Percentiles rank a stretch among this genome's conserved stretches.
Evolutionary conservation across 768 basidiomycete genomes (phyloP).

Genomic region (Tricholoma furcatifolium): DNA sequence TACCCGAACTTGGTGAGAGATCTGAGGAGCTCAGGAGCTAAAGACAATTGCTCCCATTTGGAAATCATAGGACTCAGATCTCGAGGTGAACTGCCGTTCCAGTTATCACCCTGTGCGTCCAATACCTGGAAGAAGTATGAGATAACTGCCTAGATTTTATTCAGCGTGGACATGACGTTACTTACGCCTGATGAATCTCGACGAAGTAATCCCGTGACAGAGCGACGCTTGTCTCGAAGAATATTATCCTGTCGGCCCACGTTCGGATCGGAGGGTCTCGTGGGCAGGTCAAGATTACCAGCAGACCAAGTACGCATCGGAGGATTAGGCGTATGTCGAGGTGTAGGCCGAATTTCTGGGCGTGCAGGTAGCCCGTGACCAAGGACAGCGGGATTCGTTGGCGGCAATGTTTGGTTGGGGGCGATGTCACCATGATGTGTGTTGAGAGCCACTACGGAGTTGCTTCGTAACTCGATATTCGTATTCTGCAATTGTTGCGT

Average conservation of each 20-base stretch:
- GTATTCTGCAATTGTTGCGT: slow-evolving; percentile 66
- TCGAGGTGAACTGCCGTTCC: slow-evolving; percentile 53
- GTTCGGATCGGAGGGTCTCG: slow-evolving; percentile 50
- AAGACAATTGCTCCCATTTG: slow-evolving; percentile 93
- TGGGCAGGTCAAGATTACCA: slow-evolving; percentile 72
- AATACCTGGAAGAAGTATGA: slow-evolving; percentile 38
- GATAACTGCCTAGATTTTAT: background rate
- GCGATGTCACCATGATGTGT: slow-evolving; percentile 47
- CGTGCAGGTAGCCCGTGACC: slow-evolving; percentile 66
- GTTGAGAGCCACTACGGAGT: slow-evolving; percentile 38
- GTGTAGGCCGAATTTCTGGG: slow-evolving; percentile 57
- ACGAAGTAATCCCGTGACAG: slow-evolving; percentile 64
- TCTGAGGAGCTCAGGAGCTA: slow-evolving; percentile 84
- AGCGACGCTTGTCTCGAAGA: slow-evolving; percentile 71
- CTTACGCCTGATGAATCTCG: slow-evolving; percentile 76
- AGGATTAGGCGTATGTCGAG: slow-evolving; percentile 59
- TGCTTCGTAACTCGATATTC: slow-evolving; percentile 35
- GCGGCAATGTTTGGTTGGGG: slow-evolving; percentile 44
- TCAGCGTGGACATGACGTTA: slow-evolving; percentile 6
- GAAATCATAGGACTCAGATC: slow-evolving; percentile 81
- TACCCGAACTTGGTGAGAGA: slow-evolving; percentile 94
- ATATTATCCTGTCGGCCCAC: slow-evolving; percentile 42
- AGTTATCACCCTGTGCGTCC: slow-evolving; percentile 56
- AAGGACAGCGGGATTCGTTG: slow-evolving; percentile 41
- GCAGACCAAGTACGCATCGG: slow-evolving; percentile 86